Conservation (phyloP, 1,284 basidiomycete genomes). For the Microstroma glucosiphilum region DNA sequence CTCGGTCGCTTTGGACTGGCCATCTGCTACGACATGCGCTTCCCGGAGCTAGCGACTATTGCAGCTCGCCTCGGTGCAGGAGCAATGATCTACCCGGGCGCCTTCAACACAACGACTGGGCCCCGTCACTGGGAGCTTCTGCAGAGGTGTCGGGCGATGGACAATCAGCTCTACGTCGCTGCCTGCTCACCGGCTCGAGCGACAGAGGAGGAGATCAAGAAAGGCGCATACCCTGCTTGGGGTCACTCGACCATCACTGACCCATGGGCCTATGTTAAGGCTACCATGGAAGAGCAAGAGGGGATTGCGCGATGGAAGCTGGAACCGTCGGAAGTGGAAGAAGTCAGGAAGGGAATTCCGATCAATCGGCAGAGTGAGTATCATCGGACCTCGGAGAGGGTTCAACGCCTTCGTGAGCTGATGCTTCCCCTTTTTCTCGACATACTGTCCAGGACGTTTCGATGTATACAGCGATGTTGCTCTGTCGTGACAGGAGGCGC, state of each 20-base stretch:
- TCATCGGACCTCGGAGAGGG: no score
- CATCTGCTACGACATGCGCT: slow-evolving; percentile 72
- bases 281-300: slow-evolving; percentile 72
- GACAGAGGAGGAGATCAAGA: slow-evolving; percentile 54
- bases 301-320: slow-evolving; percentile 59
- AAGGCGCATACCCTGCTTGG: slow-evolving; percentile 45
- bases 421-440: not conserved
- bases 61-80: slow-evolving; percentile 81
- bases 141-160: slow-evolving; percentile 78
- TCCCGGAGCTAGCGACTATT: slow-evolving; percentile 90
- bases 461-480: slow-evolving; percentile 12
- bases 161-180: slow-evolving; percentile 90
- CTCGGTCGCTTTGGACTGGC: slow-evolving; percentile 84
- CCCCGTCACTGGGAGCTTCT: slow-evolving; percentile 94
- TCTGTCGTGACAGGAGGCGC: not conserved
- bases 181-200: slow-evolving; percentile 95
- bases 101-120: slow-evolving; percentile 67
- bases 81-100: slow-evolving; percentile 68
- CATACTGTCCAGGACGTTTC: slow-evolving; percentile 6
- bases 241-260: slow-evolving; percentile 44
- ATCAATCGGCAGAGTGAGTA: slow-evolving; percentile 33
- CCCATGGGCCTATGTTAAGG: slow-evolving; percentile 67
- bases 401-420: no score
- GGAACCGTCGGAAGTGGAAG: slow-evolving; percentile 31
- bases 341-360: slow-evolving; percentile 34